Evolutionary conservation across 176 grass and related monocot genomes (phyloP).

Genomic region (Otatea glauca): DNA sequence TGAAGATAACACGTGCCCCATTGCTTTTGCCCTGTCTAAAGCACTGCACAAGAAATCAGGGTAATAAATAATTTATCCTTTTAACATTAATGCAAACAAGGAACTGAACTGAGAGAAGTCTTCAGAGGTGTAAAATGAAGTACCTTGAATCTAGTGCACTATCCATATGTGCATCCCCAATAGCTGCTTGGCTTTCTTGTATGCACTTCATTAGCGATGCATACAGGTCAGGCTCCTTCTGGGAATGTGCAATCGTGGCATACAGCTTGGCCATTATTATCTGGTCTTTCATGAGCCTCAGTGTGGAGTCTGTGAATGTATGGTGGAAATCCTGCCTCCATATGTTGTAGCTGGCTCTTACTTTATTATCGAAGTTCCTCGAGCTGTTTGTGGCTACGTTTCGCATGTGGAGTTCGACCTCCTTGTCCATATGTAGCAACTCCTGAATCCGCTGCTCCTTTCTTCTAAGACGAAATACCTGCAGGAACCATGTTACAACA

Average conservation of each 20-base stretch:
- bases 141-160: constrained; percentile 66
- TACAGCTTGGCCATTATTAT: constrained; percentile 91
- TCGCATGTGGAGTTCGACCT: constrained; percentile 56
- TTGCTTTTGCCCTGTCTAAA: constrained; percentile 86
- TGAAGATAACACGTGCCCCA: constrained; percentile 70
- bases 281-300: constrained; percentile 81
- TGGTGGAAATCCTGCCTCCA: constrained; percentile 66
- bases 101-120: constrained; percentile 17
- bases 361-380: constrained; percentile 62
- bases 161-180: constrained; percentile 68
- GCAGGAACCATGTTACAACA: constrained; percentile 5
- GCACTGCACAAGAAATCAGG: constrained; percentile 63
- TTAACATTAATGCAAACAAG: constrained; percentile 9
- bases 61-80: constrained; percentile 35
- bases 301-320: constrained; percentile 60
- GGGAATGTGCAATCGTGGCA: constrained; percentile 68
- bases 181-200: constrained; percentile 61
- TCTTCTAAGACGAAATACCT: constrained; percentile 69
- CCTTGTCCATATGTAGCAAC: constrained; percentile 67
- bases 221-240: constrained; percentile 66
- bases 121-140: constrained; percentile 23
- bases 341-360: constrained; percentile 71
- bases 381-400: constrained; percentile 57
- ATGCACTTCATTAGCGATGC: constrained; percentile 63
- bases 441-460: constrained; percentile 59